phyloP scores from a whole-genome alignment of 2,329 filamentous ascomycete genomes.

The Talaromyces sp. region DNA sequence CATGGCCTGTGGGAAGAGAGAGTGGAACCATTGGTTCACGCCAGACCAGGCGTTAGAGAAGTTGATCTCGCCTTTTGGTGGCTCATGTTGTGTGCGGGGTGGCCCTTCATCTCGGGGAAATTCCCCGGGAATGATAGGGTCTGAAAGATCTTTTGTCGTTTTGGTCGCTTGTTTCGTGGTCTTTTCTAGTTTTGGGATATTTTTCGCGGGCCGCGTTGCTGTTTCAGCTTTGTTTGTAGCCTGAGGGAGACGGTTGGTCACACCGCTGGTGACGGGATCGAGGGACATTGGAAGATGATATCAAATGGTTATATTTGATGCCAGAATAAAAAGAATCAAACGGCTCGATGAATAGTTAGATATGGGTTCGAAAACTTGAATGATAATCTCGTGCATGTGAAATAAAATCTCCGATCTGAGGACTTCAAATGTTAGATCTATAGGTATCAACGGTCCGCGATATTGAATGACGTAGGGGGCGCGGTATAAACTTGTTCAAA shows the following conservation, averaged over 20 bases:
- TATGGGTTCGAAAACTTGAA: not conserved
- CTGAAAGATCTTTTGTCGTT: slow-evolving; percentile 22
- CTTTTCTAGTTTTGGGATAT: slow-evolving; percentile 15
- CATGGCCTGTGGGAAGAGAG: slow-evolving; percentile 26
- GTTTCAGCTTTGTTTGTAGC: slow-evolving; percentile 20
- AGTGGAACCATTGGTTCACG: slow-evolving; percentile 20
- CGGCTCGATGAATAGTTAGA: not conserved
- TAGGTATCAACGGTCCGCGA: slow-evolving; percentile 9
- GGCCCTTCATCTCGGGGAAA: slow-evolving; percentile 28
- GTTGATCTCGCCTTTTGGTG: slow-evolving; percentile 20
- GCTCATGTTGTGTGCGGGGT: slow-evolving; percentile 15
- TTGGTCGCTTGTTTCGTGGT: slow-evolving; percentile 18
- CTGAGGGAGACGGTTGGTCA: slow-evolving; percentile 24
- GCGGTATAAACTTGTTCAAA: slow-evolving; percentile 23
- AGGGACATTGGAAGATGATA: slow-evolving; percentile 32
- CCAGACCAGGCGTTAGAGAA: slow-evolving; percentile 20
- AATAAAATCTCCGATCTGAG: not conserved
- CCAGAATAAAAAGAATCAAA: too few species aligned
- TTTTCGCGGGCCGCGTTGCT: slow-evolving; percentile 15
- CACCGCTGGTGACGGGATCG: slow-evolving; percentile 25
- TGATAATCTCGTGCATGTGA: not conserved
- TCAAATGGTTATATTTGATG: too few species aligned
- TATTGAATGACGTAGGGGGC: slow-evolving; percentile 28
- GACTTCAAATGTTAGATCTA: slow-evolving; percentile 17
- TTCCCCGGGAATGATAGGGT: slow-evolving; percentile 28